Evolutionary conservation across 2,329 filamentous ascomycete species (phyloP).

Genomic region (Cryoendolithus antarcticus): DNA sequence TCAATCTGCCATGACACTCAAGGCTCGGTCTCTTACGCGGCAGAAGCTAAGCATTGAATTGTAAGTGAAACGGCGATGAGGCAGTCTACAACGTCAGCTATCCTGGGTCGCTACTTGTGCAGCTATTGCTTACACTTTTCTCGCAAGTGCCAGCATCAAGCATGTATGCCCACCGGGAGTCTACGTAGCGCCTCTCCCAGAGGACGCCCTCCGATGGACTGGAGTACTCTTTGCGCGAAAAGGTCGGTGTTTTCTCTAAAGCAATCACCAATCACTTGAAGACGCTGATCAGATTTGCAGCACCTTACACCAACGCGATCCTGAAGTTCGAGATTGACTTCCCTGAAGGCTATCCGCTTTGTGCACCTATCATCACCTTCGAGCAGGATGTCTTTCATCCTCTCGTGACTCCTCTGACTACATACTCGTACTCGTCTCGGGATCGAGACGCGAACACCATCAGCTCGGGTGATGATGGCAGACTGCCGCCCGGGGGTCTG

Average conservation of each 20-base stretch:
- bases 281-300: conserved; percentile 32
- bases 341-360: conserved; percentile 62
- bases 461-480: conserved; percentile 37
- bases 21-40: conserved; percentile 40
- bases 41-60: conserved; percentile 75
- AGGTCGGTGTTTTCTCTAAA: conserved; percentile 39
- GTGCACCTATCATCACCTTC: conserved; percentile 78
- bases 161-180: conserved; percentile 72
- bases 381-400: conserved; percentile 91
- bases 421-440: conserved; percentile 79
- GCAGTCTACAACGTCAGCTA: not conserved
- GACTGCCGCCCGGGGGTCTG: conserved; percentile 78
- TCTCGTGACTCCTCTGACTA: conserved; percentile 82
- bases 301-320: conserved; percentile 77
- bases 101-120: conserved; percentile 1
- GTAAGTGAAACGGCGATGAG: conserved; percentile 29
- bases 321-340: conserved; percentile 87
- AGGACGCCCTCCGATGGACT: conserved; percentile 71
- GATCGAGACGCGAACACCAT: conserved; percentile 34
- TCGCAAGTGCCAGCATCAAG: conserved; percentile 15
- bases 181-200: conserved; percentile 73
- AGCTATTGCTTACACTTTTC: not conserved
- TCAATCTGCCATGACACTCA: too few species aligned
- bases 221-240: conserved; percentile 85
- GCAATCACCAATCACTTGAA: too few species aligned